Evolutionary conservation across 257 asterid species (phyloP), one percentile per base, ranked within the genome.

Genomic region (Jacaranda mimosifolia): DNA sequence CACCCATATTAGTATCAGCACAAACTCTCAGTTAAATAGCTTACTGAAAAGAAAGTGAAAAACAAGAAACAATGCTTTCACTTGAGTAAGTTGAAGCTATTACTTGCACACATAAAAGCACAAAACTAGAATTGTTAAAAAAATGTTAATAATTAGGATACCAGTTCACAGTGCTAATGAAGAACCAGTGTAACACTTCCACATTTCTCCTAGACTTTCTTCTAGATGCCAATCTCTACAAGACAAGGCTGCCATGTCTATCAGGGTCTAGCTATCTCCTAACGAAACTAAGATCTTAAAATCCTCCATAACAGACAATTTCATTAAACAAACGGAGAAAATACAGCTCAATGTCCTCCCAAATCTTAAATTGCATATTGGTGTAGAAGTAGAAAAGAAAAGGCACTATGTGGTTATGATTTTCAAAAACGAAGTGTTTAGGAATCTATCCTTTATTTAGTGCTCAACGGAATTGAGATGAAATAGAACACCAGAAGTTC

Each of bases 1-100:
- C 78, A 72, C 18, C 64, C 18, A 7, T 43, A 80, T 66, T 49
- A 74, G 53, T 74, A 68, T 71, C 76, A 60, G 11, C 74, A 76
- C 55, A 67, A 74, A 77, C 60, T 19, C 35, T 58, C 75, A 65
- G 77, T 70, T 75, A 70, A 75, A 66, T 36, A 36, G 18, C 56
- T 67, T 40, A 63, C 51, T 40, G 19, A 67, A 74, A 9, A 42
- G 53, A 77, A 74, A 19, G 76, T 57, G 57, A 40, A 62, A 78
- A 72, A 81, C 76, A 67, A 58, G 66, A 55, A 75, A 35, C 32
- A 48, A 19, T 19, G 62, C 62, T 66, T 77, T 39, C 52, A 40
- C 73, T 78, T 35, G 51, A 76, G 63, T 52, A 70, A 43, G 14
- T 58, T 35, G 32, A 73, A 63, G 69, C 17, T 46, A 73, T 48